Evolutionary conservation across 1,284 basidiomycete genomes (phyloP).

Genomic region (Ustilago hordei): DNA sequence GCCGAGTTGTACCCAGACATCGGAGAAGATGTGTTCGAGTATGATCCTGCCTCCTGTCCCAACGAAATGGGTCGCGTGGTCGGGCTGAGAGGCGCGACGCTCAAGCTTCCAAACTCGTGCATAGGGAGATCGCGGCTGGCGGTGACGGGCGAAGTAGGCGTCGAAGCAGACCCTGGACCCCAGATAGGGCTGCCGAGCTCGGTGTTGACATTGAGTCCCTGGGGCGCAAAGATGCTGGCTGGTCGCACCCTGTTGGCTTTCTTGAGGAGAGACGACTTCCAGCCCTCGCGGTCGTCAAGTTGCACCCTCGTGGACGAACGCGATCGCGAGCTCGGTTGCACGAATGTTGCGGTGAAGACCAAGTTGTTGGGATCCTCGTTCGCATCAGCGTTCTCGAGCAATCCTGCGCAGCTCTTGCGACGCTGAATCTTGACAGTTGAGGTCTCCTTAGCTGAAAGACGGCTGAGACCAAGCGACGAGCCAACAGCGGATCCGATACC

Average conservation of each 20-base stretch:
- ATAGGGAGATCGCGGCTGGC: conserved; percentile 25
- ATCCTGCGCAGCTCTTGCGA: conserved; percentile 49
- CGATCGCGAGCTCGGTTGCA: conserved; percentile 46
- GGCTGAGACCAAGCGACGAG: conserved; percentile 56
- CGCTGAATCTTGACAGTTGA: conserved; percentile 57
- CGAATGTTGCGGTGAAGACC: conserved; percentile 45
- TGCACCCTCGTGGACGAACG: conserved; percentile 35
- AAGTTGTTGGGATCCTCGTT: conserved; percentile 37
- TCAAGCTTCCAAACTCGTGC: conserved; percentile 40
- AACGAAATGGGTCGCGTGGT: conserved; percentile 15
- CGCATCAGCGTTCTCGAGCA: conserved; percentile 48
- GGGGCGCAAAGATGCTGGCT: conserved; percentile 41
- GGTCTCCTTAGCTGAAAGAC: conserved; percentile 51
- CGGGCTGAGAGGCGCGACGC: conserved; percentile 24
- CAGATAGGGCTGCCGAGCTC: conserved; percentile 37
- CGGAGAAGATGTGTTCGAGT: conserved; percentile 43
- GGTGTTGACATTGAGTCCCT: conserved; percentile 35
- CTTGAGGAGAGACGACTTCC: conserved; percentile 48
- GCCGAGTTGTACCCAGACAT: conserved; percentile 30
- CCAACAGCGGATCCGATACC: conserved; percentile 57
- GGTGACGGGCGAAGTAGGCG: conserved; percentile 38
- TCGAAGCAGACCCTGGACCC: conserved; percentile 34
- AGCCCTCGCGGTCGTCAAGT: conserved; percentile 39
- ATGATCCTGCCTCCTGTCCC: conserved; percentile 11
- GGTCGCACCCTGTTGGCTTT: conserved; percentile 46